These are phyloP conservation scores for Adenanthera pavonina DNA, from an alignment of 306 rosid species.

Conservation along the genomic window DNA sequence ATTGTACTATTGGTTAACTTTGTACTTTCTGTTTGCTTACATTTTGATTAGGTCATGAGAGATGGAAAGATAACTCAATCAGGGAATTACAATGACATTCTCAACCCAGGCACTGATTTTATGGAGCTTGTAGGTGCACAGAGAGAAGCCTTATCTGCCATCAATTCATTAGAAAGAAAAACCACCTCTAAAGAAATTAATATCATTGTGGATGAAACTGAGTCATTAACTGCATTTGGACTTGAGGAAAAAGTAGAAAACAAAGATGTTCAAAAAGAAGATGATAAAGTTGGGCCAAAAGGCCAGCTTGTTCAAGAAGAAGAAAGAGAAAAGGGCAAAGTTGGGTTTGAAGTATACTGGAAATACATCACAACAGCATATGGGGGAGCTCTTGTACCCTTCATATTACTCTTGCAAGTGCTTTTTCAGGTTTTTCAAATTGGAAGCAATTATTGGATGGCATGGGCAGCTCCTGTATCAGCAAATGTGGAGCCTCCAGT, in stretches of 20 bases:
- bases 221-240: conserved; percentile 36
- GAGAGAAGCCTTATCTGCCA: conserved; percentile 65
- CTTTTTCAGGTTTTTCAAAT: conserved; percentile 63
- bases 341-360: conserved; percentile 74
- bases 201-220: conserved; percentile 36
- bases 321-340: conserved; percentile 85
- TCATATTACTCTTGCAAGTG: conserved; percentile 64
- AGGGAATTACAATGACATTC: conserved; percentile 73
- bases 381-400: conserved; percentile 85
- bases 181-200: conserved; percentile 33
- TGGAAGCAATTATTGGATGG: conserved; percentile 91
- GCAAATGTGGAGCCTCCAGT: conserved; percentile 49
- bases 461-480: conserved; percentile 80
- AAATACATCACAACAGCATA: conserved; percentile 68
- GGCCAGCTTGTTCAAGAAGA: conserved; percentile 90
- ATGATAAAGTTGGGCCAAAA: conserved; percentile 45
- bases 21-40: conserved; percentile 3
- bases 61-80: conserved; percentile 83
- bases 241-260: conserved; percentile 44
- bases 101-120: conserved; percentile 69
- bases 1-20: conserved; percentile 9
- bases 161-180: conserved; percentile 46
- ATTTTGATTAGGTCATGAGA: conserved; percentile 71
- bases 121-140: conserved; percentile 88
- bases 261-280: conserved; percentile 43